A percentile compares a stretch with the other conserved stretches of the same genome.
Evolutionary conservation across 2,329 filamentous ascomycete species (phyloP).

Genomic region (Orbilia javanica): DNA sequence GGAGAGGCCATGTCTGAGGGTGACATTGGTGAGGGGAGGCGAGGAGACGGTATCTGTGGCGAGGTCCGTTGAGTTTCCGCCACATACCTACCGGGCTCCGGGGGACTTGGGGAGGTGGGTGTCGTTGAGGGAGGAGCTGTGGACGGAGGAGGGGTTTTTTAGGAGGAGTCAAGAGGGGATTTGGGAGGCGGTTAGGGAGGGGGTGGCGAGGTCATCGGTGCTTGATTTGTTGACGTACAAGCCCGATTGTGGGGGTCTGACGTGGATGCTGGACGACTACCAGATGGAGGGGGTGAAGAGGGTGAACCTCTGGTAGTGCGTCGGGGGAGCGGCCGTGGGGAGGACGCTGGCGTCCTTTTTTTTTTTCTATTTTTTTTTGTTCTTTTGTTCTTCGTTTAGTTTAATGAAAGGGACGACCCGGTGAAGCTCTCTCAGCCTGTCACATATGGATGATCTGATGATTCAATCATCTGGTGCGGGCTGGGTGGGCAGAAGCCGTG

Average conservation of each 20-base stretch:
- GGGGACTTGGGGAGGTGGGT: neutral
- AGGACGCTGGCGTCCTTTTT: neutral
- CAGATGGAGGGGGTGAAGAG: constrained; percentile 16
- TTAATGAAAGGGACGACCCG: constrained; percentile 10
- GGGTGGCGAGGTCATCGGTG: constrained; percentile 8
- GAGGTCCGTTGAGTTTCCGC: neutral
- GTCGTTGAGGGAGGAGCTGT: neutral
- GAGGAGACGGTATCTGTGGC: neutral
- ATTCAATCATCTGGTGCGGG: neutral
- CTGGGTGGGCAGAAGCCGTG: neutral
- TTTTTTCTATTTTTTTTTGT: neutral
- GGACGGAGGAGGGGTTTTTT: neutral
- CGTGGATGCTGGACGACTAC: constrained; percentile 14
- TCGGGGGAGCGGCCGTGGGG: neutral
- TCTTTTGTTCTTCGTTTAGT: neutral
- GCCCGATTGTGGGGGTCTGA: neutral
- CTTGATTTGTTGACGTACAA: neutral
- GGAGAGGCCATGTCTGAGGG: neutral
- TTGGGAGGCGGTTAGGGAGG: constrained; percentile 2
- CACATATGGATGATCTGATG: neutral
- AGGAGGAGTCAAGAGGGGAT: constrained; percentile 4
- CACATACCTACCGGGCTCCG: neutral
- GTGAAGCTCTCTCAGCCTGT: neutral
- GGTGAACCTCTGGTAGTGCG: constrained; percentile 8
- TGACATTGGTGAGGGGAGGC: neutral